Evolutionary conservation across 140 eudicot species (phyloP).

Genomic region (Anethum foeniculum): DNA sequence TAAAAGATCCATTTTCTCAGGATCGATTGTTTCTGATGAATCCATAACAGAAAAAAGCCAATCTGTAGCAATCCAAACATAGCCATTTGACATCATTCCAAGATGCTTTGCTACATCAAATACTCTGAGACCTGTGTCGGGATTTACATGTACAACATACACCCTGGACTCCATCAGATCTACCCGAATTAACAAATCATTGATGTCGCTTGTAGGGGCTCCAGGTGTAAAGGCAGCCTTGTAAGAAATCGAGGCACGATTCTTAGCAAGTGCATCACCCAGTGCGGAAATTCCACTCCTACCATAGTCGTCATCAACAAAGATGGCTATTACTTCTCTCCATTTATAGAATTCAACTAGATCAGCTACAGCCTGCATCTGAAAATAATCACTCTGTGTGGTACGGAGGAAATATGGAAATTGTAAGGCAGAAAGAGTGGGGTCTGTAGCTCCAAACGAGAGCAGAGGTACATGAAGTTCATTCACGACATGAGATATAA

Average conservation of each 20-base stretch:
- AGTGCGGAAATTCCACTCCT: conserved; percentile 67
- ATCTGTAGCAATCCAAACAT: conserved; percentile 81
- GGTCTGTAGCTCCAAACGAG: conserved; percentile 87
- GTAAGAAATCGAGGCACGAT: conserved; percentile 71
- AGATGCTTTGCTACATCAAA: conserved; percentile 52
- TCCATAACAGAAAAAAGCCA: conserved; percentile 71
- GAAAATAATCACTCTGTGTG: conserved; percentile 63
- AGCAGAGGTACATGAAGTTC: conserved; percentile 87
- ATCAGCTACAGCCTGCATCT: conserved; percentile 83
- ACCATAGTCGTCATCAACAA: conserved; percentile 85
- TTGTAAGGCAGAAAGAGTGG: conserved; percentile 74
- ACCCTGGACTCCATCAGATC: conserved; percentile 79
- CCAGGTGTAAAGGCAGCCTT: conserved; percentile 74
- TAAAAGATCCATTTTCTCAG: conserved; percentile 28
- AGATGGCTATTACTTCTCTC: conserved; percentile 79
- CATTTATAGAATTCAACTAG: conserved; percentile 57
- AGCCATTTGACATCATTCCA: conserved; percentile 60
- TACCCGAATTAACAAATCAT: conserved; percentile 36
- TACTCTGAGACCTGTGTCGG: conserved; percentile 58
- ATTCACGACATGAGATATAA: conserved; percentile 58
- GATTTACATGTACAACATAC: conserved; percentile 76
- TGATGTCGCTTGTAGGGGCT: conserved; percentile 28
- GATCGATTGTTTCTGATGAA: conserved; percentile 26
- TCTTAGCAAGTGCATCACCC: conserved; percentile 75
- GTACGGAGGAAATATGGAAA: conserved; percentile 82